Percentiles rank a stretch among this genome's conserved stretches.
These are phyloP conservation scores for Candida pseudoglaebosa DNA, from an alignment of 805 yeast genomes.

Conservation along the genomic window DNA sequence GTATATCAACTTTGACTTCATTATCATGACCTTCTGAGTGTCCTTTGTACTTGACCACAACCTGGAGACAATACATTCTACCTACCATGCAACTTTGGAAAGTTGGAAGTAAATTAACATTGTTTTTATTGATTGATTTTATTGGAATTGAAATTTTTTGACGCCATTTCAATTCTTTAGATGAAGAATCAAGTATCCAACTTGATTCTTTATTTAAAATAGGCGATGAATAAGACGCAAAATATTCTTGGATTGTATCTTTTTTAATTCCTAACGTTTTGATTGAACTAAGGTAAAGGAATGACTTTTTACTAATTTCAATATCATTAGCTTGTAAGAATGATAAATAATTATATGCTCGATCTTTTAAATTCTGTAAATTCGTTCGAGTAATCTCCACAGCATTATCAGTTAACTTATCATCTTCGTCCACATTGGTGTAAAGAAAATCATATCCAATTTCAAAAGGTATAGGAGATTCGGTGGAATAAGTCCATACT, in stretches of 20 bases:
- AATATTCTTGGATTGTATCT: constrained; percentile 36
- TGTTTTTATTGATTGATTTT: constrained; percentile 37
- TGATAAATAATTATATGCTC: constrained; percentile 27
- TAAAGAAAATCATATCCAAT: constrained; percentile 41
- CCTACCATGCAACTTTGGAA: constrained; percentile 64
- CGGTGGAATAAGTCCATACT: constrained; percentile 39
- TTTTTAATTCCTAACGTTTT: constrained; percentile 36
- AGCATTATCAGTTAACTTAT: constrained; percentile 19
- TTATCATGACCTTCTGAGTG: constrained; percentile 30
- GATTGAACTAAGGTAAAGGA: constrained; percentile 34
- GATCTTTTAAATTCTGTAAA: constrained; percentile 31
- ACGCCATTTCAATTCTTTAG: constrained; percentile 18
- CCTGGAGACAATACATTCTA: constrained; percentile 52
- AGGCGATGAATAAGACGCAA: constrained; percentile 24
- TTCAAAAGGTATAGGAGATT: constrained; percentile 37
- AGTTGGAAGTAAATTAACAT: constrained; percentile 52
- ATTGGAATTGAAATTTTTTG: constrained; percentile 40
- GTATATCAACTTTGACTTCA: constrained; percentile 31
- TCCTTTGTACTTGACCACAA: constrained; percentile 42
- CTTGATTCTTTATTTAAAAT: constrained; percentile 20
- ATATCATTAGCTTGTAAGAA: constrained; percentile 34
- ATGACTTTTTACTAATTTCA: constrained; percentile 28
- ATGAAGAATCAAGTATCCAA: constrained; percentile 26
- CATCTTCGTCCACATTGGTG: constrained; percentile 19
- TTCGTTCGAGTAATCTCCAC: constrained; percentile 31